phyloP scores from a whole-genome alignment of 192 early-diverging fungal species.

The Pilaira anomala region DNA sequence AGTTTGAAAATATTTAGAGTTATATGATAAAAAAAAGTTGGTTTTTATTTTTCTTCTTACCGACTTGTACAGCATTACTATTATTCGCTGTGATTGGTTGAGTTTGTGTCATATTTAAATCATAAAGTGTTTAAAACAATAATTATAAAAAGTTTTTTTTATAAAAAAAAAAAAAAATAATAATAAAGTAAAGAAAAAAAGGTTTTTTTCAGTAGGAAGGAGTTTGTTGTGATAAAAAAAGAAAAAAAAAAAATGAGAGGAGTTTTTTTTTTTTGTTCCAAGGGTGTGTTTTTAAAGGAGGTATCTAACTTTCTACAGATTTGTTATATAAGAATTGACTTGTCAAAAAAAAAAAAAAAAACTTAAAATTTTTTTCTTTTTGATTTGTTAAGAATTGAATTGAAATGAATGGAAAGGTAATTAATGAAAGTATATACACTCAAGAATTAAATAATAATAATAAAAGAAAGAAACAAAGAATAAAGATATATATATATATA shows the following conservation, averaged over 20 bases:
- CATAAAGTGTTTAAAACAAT: neutral
- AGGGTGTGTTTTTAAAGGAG: conserved; percentile 9
- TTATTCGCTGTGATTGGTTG: conserved; percentile 1
- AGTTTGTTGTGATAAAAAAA: neutral
- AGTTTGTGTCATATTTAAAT: conserved; percentile 1
- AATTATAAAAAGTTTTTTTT: neutral
- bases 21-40: neutral
- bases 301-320: neutral
- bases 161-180: neutral
- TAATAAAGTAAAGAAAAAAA: neutral
- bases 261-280: conserved; percentile 4
- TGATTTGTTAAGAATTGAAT: neutral
- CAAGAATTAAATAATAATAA: conserved; percentile 1
- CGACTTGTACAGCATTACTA: conserved; percentile 13
- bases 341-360: conserved; percentile 10
- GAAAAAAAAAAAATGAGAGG: conserved; percentile 11
- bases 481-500: neutral
- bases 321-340: too few relatives aligned
- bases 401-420: conserved; percentile 9
- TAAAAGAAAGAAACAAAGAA: neutral
- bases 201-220: neutral
- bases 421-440: neutral
- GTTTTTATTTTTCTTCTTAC: neutral
- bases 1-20: too few relatives aligned
- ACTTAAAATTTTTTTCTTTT: too few relatives aligned